A percentile compares a stretch with the other conserved stretches of the same genome.
phyloP scores from a whole-genome alignment of 2,329 filamentous ascomycete genomes.

The Ploettnerulaceae sp. region DNA sequence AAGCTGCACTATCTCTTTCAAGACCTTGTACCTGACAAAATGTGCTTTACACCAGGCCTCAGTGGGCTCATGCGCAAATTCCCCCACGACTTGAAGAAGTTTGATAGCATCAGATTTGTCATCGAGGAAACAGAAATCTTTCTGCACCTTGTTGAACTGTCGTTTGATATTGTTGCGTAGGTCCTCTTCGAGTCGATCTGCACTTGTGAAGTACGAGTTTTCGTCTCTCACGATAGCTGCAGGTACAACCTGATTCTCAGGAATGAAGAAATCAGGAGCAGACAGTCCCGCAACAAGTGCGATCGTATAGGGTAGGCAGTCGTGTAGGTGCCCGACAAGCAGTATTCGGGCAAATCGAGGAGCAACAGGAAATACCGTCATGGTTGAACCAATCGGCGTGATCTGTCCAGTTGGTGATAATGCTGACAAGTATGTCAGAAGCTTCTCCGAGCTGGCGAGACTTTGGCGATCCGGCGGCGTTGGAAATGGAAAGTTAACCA shows the following conservation, averaged over 20 bases:
- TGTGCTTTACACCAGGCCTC: slow-evolving; percentile 74
- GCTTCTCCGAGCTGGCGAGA: slow-evolving; percentile 76
- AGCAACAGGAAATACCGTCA: slow-evolving; percentile 85
- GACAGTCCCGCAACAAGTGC: slow-evolving; percentile 85
- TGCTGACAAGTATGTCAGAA: slow-evolving; percentile 81
- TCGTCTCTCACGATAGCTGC: slow-evolving; percentile 45
- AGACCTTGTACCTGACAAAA: slow-evolving; percentile 82
- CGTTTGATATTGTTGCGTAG: slow-evolving; percentile 59
- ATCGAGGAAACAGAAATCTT: slow-evolving; percentile 74
- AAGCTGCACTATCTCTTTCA: slow-evolving; percentile 81
- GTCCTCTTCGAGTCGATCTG: slow-evolving; percentile 68
- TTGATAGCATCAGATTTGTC: slow-evolving; percentile 85
- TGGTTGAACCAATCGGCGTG: slow-evolving; percentile 74
- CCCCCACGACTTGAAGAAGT: slow-evolving; percentile 79
- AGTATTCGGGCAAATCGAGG: slow-evolving; percentile 90
- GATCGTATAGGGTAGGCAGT: slow-evolving; percentile 79
- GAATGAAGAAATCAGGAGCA: slow-evolving; percentile 81
- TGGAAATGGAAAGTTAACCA: slow-evolving; percentile 93
- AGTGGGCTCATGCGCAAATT: slow-evolving; percentile 70
- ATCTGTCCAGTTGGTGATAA: slow-evolving; percentile 67
- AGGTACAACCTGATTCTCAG: slow-evolving; percentile 71
- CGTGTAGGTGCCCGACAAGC: slow-evolving; percentile 77
- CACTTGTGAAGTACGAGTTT: slow-evolving; percentile 54
- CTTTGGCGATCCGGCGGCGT: slow-evolving; percentile 76
- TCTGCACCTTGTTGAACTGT: slow-evolving; percentile 65